Percentiles rank a stretch among this genome's conserved stretches.
Evolutionary conservation across 177 flowering plant species (phyloP).

Genomic region (Vitis hybrid): DNA sequence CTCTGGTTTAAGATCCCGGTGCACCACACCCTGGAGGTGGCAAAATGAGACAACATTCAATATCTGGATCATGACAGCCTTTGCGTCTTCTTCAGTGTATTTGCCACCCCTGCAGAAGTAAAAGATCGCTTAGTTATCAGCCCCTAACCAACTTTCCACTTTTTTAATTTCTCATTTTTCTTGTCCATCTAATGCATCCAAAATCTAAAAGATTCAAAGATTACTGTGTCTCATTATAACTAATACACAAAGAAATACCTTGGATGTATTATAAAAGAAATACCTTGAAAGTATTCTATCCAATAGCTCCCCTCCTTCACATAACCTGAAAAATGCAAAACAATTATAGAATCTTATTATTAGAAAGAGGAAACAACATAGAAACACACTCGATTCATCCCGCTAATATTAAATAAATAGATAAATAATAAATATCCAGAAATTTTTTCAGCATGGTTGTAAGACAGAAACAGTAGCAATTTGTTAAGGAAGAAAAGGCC

Average conservation of each 20-base stretch:
- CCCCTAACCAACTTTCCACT: constrained; percentile 1
- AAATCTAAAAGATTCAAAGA: too few relatives aligned
- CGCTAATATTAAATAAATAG: too few relatives aligned
- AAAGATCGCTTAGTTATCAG: constrained; percentile 10
- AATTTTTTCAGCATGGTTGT: too few relatives aligned
- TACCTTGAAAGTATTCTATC: constrained; percentile 70
- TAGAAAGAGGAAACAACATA: not conserved
- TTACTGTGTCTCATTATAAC: too few relatives aligned
- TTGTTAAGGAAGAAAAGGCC: too few relatives aligned
- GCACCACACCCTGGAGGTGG: constrained; percentile 97
- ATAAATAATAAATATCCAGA: too few relatives aligned
- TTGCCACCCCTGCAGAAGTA: constrained; percentile 78
- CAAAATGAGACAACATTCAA: constrained; percentile 86
- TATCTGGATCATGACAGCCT: constrained; percentile 77
- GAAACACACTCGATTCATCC: too few relatives aligned
- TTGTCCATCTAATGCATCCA: too few relatives aligned
- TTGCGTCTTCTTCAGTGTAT: constrained; percentile 85
- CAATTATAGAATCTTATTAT: not conserved
- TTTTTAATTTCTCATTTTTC: not conserved
- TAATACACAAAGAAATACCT: not conserved
- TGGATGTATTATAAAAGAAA: constrained; percentile 1
- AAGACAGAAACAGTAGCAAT: not conserved
- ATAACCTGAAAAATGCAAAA: constrained; percentile 42
- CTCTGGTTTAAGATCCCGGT: constrained; percentile 98
- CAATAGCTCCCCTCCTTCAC: constrained; percentile 75